A percentile compares a stretch with the other conserved stretches of the same genome.
Evolutionary conservation across 2,329 filamentous ascomycete species (phyloP).

Genomic region (Colletotrichum sp.): DNA sequence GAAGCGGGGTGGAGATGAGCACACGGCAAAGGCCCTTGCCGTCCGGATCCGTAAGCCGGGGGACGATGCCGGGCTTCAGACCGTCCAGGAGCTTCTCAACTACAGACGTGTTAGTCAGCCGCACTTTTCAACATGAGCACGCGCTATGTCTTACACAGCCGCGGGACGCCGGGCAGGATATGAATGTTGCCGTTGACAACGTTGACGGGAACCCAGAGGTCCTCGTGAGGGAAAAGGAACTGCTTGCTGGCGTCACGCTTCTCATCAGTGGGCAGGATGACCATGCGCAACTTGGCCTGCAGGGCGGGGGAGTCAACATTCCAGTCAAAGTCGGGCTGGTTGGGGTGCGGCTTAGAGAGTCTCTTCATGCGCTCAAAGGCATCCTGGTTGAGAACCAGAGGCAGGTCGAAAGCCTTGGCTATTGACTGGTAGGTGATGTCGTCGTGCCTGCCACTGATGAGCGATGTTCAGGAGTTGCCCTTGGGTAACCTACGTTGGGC

Average conservation of each 20-base stretch:
- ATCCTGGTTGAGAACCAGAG: slow-evolving; percentile 77
- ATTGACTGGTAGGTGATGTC: slow-evolving; percentile 97
- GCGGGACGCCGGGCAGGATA: slow-evolving; percentile 88
- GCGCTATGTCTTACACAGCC: slow-evolving; percentile 64
- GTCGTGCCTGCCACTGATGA: slow-evolving; percentile 72
- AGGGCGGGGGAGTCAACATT: slow-evolving; percentile 79
- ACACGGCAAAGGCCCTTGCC: slow-evolving; percentile 82
- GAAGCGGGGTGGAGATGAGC: slow-evolving; percentile 84
- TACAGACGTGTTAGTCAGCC: slow-evolving; percentile 27
- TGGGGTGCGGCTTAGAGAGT: slow-evolving; percentile 75
- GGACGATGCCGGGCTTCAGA: slow-evolving; percentile 72
- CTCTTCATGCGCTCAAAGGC: slow-evolving; percentile 84
- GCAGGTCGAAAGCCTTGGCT: slow-evolving; percentile 83
- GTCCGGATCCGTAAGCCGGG: slow-evolving; percentile 78
- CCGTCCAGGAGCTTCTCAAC: slow-evolving; percentile 79
- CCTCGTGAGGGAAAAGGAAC: slow-evolving; percentile 78
- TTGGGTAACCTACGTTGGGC: slow-evolving; percentile 75
- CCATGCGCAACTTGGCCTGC: slow-evolving; percentile 88
- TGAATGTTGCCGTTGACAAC: slow-evolving; percentile 94
- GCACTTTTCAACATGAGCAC: neutral
- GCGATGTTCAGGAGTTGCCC: neutral
- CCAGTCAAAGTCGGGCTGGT: slow-evolving; percentile 82
- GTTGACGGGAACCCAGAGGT: slow-evolving; percentile 88
- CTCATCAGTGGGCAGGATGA: slow-evolving; percentile 80
- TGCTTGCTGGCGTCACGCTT: slow-evolving; percentile 70